Evolutionary conservation across 176 grass and related monocot genomes (phyloP).

Genomic region (Pharus latifolius): DNA sequence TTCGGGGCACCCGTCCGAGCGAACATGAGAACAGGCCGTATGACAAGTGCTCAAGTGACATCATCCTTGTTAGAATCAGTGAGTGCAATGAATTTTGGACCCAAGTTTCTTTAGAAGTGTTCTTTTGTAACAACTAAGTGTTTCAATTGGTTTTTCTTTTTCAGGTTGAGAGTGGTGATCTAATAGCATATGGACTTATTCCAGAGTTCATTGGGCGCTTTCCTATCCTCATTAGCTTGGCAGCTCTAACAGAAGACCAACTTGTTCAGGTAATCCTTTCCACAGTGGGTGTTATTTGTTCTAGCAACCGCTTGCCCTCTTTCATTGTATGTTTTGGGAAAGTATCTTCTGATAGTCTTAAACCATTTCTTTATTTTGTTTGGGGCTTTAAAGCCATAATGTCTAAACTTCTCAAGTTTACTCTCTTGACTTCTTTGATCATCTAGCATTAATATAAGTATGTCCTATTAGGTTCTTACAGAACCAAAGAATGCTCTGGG

Average conservation of each 20-base stretch:
- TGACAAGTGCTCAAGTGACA: constrained; percentile 80
- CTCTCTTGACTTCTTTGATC: no score
- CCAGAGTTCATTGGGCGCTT: constrained; percentile 99
- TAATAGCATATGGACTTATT: constrained; percentile 97
- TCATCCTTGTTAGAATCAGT: constrained; percentile 92
- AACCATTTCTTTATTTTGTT: no score
- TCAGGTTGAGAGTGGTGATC: constrained; percentile 95
- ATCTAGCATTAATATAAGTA: constrained; percentile 3
- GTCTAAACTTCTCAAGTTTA: no score
- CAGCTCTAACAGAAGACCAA: constrained; percentile 79
- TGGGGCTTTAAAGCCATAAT: no score
- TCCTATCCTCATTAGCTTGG: constrained; percentile 82
- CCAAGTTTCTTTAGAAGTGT: neutral
- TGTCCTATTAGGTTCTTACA: constrained; percentile 53
- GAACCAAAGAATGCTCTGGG: constrained; percentile 92
- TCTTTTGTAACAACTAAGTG: constrained; percentile 13
- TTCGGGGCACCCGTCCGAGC: constrained; percentile 86
- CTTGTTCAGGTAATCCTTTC: constrained; percentile 62
- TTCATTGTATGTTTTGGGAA: no score
- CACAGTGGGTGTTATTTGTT: neutral
- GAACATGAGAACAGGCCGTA: constrained; percentile 65
- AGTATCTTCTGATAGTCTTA: neutral
- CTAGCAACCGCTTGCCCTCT: neutral
- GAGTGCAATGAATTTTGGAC: constrained; percentile 3
- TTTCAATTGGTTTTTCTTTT: constrained; percentile 7